A percentile compares a stretch with the other conserved stretches of the same genome.
Conservation (phyloP, 768 basidiomycete species). For the Pholiota microspora region DNA sequence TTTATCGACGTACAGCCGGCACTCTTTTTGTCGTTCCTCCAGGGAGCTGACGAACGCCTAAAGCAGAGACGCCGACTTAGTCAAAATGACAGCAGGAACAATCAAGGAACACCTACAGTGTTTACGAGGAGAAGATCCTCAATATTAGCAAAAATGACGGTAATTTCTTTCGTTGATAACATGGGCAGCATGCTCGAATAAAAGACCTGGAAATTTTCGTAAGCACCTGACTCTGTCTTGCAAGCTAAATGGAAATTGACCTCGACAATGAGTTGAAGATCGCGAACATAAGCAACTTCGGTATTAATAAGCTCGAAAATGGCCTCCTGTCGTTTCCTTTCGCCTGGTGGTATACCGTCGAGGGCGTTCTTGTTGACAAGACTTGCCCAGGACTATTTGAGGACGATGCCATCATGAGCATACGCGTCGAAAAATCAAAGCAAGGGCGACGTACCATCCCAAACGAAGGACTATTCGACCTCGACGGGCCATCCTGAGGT, state of each 20-base stretch:
- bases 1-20: constrained; percentile 85
- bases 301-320: constrained; percentile 96
- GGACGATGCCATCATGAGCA: constrained; percentile 5
- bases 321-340: constrained; percentile 89
- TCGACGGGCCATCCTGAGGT: constrained; percentile 30
- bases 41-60: constrained; percentile 83
- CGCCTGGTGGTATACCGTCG: constrained; percentile 72
- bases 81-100: neutral
- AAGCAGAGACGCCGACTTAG: neutral
- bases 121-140: constrained; percentile 91
- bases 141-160: constrained; percentile 87
- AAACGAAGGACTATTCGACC: constrained; percentile 60
- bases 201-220: constrained; percentile 57
- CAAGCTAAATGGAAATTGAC: no score
- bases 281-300: constrained; percentile 86
- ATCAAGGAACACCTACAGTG: constrained; percentile 49
- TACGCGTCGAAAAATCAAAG: constrained; percentile 1
- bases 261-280: constrained; percentile 90
- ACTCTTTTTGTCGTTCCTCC: constrained; percentile 89
- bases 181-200: constrained; percentile 75
- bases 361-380: constrained; percentile 83
- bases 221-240: no score
- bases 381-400: constrained; percentile 83
- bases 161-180: constrained; percentile 73
- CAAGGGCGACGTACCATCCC: constrained; percentile 64